Evolutionary conservation across 1,284 basidiomycete species (phyloP).

Genomic region (Ustilago trichophora): DNA sequence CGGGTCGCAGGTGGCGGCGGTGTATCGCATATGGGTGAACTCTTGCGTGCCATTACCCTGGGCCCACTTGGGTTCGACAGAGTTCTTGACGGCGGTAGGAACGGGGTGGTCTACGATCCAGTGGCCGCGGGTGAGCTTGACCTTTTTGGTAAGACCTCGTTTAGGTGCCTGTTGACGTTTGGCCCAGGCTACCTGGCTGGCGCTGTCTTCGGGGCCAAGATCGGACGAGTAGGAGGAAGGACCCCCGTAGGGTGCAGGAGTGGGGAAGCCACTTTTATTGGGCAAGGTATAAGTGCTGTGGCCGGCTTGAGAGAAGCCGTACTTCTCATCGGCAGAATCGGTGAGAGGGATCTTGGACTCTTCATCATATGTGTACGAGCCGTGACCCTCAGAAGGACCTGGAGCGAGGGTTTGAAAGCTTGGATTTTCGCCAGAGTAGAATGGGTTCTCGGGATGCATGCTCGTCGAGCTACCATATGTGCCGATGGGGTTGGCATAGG

Average conservation of each 20-base stretch:
- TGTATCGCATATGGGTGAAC: conserved; percentile 86
- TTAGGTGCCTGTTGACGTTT: conserved; percentile 66
- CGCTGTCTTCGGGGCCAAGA: conserved; percentile 49
- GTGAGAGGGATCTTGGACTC: conserved; percentile 50
- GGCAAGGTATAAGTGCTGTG: conserved; percentile 27
- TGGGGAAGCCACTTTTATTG: conserved; percentile 19
- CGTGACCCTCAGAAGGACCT: conserved; percentile 34
- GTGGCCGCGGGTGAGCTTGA: conserved; percentile 80
- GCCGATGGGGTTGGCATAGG: conserved; percentile 13
- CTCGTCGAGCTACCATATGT: conserved; percentile 11
- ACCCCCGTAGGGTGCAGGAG: conserved; percentile 32
- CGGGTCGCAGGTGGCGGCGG: conserved; percentile 86
- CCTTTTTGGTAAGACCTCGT: conserved; percentile 73
- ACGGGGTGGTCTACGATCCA: conserved; percentile 72
- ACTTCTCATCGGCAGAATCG: conserved; percentile 47
- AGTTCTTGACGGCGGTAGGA: conserved; percentile 83
- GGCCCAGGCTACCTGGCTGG: conserved; percentile 61
- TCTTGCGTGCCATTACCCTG: conserved; percentile 70
- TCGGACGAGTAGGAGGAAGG: conserved; percentile 34
- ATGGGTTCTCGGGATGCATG: conserved; percentile 38
- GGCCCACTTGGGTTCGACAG: conserved; percentile 81
- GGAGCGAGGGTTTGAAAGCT: conserved; percentile 34
- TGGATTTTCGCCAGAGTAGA: conserved; percentile 41
- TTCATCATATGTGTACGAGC: conserved; percentile 40
- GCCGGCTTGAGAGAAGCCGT: conserved; percentile 11